Evolutionary conservation across 108 stramenopile genomes (phyloP), one percentile per base, ranked within the genome.

Genomic region (Chaetoceros tenuissimus): DNA sequence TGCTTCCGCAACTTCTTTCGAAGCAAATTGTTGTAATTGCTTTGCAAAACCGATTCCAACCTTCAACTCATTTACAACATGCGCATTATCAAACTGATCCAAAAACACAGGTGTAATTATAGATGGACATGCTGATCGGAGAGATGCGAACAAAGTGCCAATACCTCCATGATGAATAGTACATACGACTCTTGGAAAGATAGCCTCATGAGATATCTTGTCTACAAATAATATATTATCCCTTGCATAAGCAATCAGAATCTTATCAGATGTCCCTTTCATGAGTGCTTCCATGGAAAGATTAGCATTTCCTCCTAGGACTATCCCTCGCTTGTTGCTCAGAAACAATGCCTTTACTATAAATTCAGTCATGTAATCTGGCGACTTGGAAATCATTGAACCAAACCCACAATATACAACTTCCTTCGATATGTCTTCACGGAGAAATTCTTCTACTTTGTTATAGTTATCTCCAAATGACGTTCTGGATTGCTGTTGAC

Each of bases 21-120:
- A 31, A 8, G 48, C 20, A 16, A 65, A 21, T 26, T 57, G 34
- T 1, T 30, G 63, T 18, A 70, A 57, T 26, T 57, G 69, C 53
- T 54, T 23, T 28, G 54, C 34, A 25, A 64, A 59, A n/a, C 63
- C 63, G 7, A 58, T 17, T 23, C 57, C 69, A n/a, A 58, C 56
- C 1, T 64, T 64, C 1, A 59, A 18, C 7, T 49, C 28, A 18
- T 54, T 24, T 0, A 70, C 18, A 2, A 60, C 0, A n/a, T 22
- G 29, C 3, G 64, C 47, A 25, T 65, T 52, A 31, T 66, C 58
- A 23, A 30, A 64, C 48, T 70, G 69, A 65, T 70, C 69, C 19
- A 48, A n/a, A 58, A 70, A 47, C 20, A 64, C 63, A 8, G 69
- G 69, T 24, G 63, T 64, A 21, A 64, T 31, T n/a, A 70, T 53